Percentiles rank a stretch among this genome's conserved stretches.
Conservation (phyloP, 352 stramenopile species). For the Lagenidium giganteum region DNA sequence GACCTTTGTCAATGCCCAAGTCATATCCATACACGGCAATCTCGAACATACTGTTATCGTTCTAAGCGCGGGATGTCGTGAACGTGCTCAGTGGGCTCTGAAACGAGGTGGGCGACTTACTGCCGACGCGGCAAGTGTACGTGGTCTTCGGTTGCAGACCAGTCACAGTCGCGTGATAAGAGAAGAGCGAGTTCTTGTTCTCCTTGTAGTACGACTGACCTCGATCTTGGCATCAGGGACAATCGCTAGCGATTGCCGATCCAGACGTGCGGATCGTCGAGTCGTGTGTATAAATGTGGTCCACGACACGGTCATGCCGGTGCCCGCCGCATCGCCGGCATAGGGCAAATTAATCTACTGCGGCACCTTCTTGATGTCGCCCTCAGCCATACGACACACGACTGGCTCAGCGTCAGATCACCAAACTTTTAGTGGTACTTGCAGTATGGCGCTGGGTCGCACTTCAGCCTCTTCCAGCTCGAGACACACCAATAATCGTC, state of each 20-base stretch:
- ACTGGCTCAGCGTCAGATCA: constrained; percentile 2
- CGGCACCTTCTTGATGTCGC: constrained; percentile 1
- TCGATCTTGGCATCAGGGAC: constrained; percentile 1
- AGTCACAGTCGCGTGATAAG: constrained; percentile 18
- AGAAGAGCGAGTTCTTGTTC: constrained; percentile 30
- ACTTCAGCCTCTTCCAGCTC: neutral
- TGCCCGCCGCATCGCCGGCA: constrained; percentile 3
- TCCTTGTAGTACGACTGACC: constrained; percentile 41
- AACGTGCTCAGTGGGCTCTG: constrained; percentile 10
- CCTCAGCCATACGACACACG: neutral
- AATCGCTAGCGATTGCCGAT: constrained; percentile 22
- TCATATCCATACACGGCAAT: constrained; percentile 20
- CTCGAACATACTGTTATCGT: constrained; percentile 2
- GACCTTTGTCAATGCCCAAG: constrained; percentile 14
- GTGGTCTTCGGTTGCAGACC: constrained; percentile 13
- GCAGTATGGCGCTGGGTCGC: neutral
- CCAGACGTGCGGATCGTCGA: constrained; percentile 41
- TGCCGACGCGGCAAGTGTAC: constrained; percentile 24
- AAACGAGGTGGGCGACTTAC: neutral
- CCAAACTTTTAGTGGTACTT: constrained; percentile 2
- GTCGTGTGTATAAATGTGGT: constrained; percentile 12
- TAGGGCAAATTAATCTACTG: constrained; percentile 10
- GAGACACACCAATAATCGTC: neutral
- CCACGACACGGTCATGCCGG: constrained; percentile 12
- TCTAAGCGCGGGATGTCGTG: constrained; percentile 10